phyloP scores from a whole-genome alignment of 2,329 filamentous ascomycete genomes.

The Penicillium vulpinum region DNA sequence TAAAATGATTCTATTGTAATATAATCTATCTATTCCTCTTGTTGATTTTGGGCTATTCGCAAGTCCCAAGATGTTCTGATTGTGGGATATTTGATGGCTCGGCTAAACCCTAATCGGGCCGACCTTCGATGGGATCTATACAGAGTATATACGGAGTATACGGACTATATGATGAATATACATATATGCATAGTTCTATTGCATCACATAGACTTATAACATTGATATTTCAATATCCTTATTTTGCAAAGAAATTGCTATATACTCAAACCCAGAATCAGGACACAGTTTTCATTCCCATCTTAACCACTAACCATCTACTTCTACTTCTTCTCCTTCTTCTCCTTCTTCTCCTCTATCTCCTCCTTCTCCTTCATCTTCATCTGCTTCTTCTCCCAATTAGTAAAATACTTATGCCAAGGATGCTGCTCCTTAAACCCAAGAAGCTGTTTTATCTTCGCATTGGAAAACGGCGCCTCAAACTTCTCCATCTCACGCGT shows the following conservation, averaged over 20 bases:
- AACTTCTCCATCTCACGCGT: slow-evolving; percentile 57
- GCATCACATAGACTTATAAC: no score
- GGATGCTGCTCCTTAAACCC: slow-evolving; percentile 60
- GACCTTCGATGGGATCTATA: no score
- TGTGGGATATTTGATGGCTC: slow-evolving; percentile 34
- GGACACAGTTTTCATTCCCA: neutral
- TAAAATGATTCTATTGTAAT: neutral
- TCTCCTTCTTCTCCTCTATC: slow-evolving; percentile 14
- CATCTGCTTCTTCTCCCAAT: slow-evolving; percentile 17
- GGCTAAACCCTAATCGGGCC: slow-evolving; percentile 41
- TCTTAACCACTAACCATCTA: neutral
- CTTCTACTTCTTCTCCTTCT: neutral
- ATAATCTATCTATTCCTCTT: neutral
- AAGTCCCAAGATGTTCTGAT: slow-evolving; percentile 6
- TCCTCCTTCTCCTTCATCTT: neutral
- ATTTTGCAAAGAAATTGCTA: neutral
- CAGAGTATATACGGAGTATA: no score
- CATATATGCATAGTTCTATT: no score
- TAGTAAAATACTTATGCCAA: slow-evolving; percentile 20
- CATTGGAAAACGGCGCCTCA: slow-evolving; percentile 62
- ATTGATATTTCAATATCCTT: neutral
- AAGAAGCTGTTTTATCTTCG: slow-evolving; percentile 58
- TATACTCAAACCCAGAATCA: neutral
- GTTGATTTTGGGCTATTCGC: neutral
- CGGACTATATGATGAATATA: no score